Base-by-base conservation (phyloP, 2,329 filamentous ascomycete genomes). In the Fusarium lyarnte region DNA sequence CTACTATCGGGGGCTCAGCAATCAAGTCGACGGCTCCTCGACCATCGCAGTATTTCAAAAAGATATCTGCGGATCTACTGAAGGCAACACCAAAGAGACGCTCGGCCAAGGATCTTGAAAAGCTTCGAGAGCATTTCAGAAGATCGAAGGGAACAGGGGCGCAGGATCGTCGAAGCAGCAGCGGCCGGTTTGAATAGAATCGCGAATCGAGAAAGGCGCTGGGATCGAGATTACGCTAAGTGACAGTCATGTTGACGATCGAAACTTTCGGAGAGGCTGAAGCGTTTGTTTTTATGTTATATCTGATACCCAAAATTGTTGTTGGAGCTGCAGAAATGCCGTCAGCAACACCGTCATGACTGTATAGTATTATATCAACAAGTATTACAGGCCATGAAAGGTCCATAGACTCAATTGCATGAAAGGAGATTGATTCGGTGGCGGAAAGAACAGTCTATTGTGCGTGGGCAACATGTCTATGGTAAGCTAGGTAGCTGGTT, bases 391-490 rank as follows among this genome's bases (percentile, higher is more conserved):
- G 36, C 39, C 17, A n/a, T 43, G 11, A 41, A 61, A 45, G 27
- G 16, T 17, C 19, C 13, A 33, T 21, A 51, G 21, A 21, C 19
- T 39, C 11, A 19, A 27, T 23, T 54, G 21, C 31, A 41, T 27
- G 14, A 19, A 45, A 41, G n/a, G 61, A 45, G 25, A 29, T 42
- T 64, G n/a, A 23, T 35, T 64, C 47, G 47, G 46, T 74, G 68
- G 73, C 73, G 75, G 67, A 74, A 76, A 77, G 74, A 74, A 58
- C 70, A 68, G 68, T 78, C 69, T 76, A 74, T 79, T 77, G 72
- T 79, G 77, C 78, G 77, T 79, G 78, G 73, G 78, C 78, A 78
- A 74, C 66, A 71, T 76, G 47, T 77, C 77, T 78, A 77, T 76
- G 65, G 62, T 71, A 70, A 73, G 75, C 72, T 76, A 70, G 66